A percentile compares a stretch with the other conserved stretches of the same genome.
Evolutionary conservation across 352 stramenopile genomes (phyloP).

Genomic region (Phytophthora tubulina): DNA sequence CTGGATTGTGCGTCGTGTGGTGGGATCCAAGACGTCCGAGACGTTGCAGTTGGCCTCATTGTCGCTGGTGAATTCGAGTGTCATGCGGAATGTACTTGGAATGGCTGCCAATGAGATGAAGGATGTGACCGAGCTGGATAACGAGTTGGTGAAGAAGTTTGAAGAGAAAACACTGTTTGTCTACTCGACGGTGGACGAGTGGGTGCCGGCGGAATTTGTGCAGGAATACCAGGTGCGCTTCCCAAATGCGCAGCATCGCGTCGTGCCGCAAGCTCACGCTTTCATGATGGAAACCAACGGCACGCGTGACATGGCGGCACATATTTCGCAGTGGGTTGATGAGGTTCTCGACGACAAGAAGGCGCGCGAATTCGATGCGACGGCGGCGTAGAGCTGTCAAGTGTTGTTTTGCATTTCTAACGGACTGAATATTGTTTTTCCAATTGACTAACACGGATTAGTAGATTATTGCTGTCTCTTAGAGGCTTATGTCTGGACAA

Average conservation of each 20-base stretch:
- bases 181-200: conserved; percentile 74
- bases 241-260: conserved; percentile 49
- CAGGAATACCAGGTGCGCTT: conserved; percentile 68
- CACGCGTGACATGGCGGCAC: conserved; percentile 69
- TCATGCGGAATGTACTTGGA: conserved; percentile 70
- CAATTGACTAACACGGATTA: not conserved
- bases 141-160: conserved; percentile 46
- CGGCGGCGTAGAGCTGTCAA: conserved; percentile 19
- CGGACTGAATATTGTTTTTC: conserved; percentile 4
- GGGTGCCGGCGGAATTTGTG: conserved; percentile 69
- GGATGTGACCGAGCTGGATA: conserved; percentile 58
- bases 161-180: conserved; percentile 73
- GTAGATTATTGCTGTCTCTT: conserved; percentile 9
- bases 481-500: not conserved
- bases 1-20: conserved; percentile 54
- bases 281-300: conserved; percentile 83
- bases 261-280: conserved; percentile 70
- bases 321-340: conserved; percentile 69
- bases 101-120: conserved; percentile 79
- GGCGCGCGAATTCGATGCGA: conserved; percentile 30
- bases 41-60: conserved; percentile 64
- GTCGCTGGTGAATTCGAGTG: conserved; percentile 60
- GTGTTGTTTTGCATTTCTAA: conserved; percentile 17
- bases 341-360: conserved; percentile 43
- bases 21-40: conserved; percentile 49